Conservation (phyloP, 2,329 filamentous ascomycete genomes). For the Apiospora koreana region DNA sequence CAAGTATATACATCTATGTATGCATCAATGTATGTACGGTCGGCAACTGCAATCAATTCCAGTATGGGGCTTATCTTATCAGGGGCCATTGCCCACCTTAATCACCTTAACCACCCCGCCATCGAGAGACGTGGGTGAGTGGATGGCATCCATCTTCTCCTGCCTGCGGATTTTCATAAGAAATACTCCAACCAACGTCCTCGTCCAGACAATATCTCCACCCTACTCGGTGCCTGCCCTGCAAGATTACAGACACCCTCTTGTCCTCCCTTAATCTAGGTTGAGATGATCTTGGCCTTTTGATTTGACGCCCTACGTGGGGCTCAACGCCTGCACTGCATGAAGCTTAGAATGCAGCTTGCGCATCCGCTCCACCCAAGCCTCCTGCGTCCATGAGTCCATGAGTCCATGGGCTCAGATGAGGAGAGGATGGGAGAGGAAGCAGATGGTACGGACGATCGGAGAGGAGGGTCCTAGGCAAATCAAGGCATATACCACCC, state of each 20-base stretch:
- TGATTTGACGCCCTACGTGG: conserved; percentile 11
- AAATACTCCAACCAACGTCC: neutral
- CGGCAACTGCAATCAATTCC: neutral
- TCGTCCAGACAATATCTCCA: neutral
- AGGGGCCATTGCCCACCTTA: neutral
- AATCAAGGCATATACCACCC: neutral
- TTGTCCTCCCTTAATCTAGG: neutral
- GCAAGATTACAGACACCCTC: conserved; percentile 7
- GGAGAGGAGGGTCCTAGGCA: neutral
- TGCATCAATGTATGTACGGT: neutral
- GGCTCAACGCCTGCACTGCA: conserved; percentile 12
- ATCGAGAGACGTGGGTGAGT: neutral
- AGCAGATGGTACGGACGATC: too few species aligned
- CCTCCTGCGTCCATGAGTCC: neutral
- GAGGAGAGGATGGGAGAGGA: neutral
- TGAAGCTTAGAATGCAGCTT: conserved; percentile 5
- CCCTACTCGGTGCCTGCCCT: neutral
- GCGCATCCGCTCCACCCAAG: conserved; percentile 4
- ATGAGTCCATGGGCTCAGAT: neutral
- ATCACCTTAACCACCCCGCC: neutral
- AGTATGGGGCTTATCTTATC: conserved; percentile 7
- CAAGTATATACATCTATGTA: too few species aligned
- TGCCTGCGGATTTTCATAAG: neutral
- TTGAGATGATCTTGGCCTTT: neutral
- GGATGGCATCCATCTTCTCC: neutral